Evolutionary conservation across 352 stramenopile genomes (phyloP).

Genomic region (Stephanocyclus meneghinianus): DNA sequence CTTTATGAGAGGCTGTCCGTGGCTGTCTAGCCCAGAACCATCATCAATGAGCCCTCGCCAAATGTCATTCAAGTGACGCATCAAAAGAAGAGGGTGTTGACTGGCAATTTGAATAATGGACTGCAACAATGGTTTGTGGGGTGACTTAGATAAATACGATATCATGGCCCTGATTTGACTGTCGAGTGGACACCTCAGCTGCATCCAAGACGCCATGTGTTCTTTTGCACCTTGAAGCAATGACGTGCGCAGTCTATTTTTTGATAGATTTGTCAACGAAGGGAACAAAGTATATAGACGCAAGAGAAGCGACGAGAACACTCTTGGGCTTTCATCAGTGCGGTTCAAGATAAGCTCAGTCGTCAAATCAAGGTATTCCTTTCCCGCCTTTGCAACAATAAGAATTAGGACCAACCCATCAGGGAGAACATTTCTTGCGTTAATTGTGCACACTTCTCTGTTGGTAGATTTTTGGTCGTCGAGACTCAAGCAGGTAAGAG

Average conservation of each 20-base stretch:
- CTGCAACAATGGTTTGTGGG: constrained; percentile 46
- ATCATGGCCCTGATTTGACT: constrained; percentile 63
- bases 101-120: constrained; percentile 58
- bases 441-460: constrained; percentile 1
- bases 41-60: constrained; percentile 52
- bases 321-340: constrained; percentile 29
- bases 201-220: constrained; percentile 37
- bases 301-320: constrained; percentile 44
- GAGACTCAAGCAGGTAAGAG: not conserved
- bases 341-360: constrained; percentile 42
- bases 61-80: constrained; percentile 56
- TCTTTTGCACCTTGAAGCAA: constrained; percentile 58
- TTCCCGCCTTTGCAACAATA: constrained; percentile 31
- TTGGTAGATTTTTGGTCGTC: not conserved
- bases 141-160: constrained; percentile 36
- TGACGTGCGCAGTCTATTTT: constrained; percentile 45
- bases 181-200: constrained; percentile 63
- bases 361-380: constrained; percentile 43
- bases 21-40: constrained; percentile 37
- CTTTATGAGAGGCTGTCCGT: constrained; percentile 34
- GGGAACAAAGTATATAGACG: constrained; percentile 68
- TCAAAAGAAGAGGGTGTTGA: constrained; percentile 67
- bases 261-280: constrained; percentile 55
- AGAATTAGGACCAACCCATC: constrained; percentile 63
- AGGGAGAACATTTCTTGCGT: constrained; percentile 43